These are phyloP conservation scores for Peronospora destructor DNA, from an alignment of 352 stramenopile species.

Conservation along the genomic window DNA sequence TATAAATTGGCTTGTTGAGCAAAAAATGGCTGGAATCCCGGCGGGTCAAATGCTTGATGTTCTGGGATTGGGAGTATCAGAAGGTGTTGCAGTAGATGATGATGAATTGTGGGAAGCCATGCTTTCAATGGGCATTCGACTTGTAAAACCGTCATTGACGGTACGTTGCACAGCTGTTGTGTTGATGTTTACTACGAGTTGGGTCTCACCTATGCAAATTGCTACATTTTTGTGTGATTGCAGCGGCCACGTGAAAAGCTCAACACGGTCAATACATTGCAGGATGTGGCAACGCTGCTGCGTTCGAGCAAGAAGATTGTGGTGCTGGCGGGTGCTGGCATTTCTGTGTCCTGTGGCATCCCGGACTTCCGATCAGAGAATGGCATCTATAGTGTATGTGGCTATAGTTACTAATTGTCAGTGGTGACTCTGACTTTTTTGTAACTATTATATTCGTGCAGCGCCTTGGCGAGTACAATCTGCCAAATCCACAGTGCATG, in stretches of 20 bases:
- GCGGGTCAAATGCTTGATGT: conserved; percentile 71
- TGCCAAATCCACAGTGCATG: conserved; percentile 84
- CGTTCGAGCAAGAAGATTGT: conserved; percentile 84
- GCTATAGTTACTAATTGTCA: background rate
- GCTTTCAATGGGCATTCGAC: conserved; percentile 76
- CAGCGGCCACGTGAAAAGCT: conserved; percentile 42
- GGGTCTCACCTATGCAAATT: conserved; percentile 1
- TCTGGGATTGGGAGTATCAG: conserved; percentile 70
- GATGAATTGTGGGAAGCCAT: conserved; percentile 82
- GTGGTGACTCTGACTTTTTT: conserved; percentile 5
- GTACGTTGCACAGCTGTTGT: conserved; percentile 20
- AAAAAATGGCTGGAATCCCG: conserved; percentile 58
- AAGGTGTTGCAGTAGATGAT: conserved; percentile 67
- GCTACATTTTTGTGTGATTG: conserved; percentile 2
- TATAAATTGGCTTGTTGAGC: conserved; percentile 66
- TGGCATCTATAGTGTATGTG: conserved; percentile 85
- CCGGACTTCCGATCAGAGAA: conserved; percentile 96
- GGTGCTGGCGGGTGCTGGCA: conserved; percentile 91
- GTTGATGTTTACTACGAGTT: background rate
- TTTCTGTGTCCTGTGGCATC: conserved; percentile 95
- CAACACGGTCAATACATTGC: conserved; percentile 49
- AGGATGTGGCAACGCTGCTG: conserved; percentile 73
- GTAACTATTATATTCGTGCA: conserved; percentile 12
- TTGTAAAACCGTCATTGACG: conserved; percentile 60
- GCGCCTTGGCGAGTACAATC: conserved; percentile 73